These are phyloP conservation scores for Ceratobasidium sp. DNA, from an alignment of 1,284 basidiomycete species.

Conservation along the genomic window DNA sequence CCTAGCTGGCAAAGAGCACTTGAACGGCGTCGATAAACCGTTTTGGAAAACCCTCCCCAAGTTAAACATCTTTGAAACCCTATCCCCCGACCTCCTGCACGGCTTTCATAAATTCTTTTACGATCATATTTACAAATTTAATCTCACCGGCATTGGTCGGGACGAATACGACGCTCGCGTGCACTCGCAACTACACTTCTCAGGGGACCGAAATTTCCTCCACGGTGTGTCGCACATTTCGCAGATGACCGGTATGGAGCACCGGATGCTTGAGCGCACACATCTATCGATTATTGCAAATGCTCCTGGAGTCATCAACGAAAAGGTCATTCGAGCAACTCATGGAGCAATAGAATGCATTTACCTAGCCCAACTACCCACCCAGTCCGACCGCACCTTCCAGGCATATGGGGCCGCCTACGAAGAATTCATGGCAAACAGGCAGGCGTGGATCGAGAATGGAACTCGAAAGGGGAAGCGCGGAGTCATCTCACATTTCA, in stretches of 20 bases:
- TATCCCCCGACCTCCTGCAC: constrained; percentile 33
- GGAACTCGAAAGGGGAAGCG: constrained; percentile 9
- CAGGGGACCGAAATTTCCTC: neutral
- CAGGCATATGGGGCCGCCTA: neutral
- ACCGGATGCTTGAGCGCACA: neutral
- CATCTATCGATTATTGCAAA: constrained; percentile 5
- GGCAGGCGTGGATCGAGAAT: constrained; percentile 19
- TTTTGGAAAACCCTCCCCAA: constrained; percentile 7
- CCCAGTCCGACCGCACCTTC: neutral
- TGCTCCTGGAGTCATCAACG: constrained; percentile 5
- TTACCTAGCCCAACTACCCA: constrained; percentile 8
- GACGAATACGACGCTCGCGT: constrained; percentile 17
- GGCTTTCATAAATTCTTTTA: constrained; percentile 38
- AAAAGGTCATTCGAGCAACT: neutral
- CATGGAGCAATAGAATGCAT: constrained; percentile 10
- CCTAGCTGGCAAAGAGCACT: neutral
- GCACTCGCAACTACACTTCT: neutral
- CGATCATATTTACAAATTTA: constrained; percentile 33
- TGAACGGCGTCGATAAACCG: constrained; percentile 35
- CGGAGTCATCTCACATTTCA: constrained; percentile 1
- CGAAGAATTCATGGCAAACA: neutral
- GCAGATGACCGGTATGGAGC: constrained; percentile 15
- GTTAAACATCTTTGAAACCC: constrained; percentile 5
- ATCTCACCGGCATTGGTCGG: constrained; percentile 12
- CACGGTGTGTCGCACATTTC: constrained; percentile 7